phyloP scores from a whole-genome alignment of 768 basidiomycete genomes.

The Amyloporia xantha region DNA sequence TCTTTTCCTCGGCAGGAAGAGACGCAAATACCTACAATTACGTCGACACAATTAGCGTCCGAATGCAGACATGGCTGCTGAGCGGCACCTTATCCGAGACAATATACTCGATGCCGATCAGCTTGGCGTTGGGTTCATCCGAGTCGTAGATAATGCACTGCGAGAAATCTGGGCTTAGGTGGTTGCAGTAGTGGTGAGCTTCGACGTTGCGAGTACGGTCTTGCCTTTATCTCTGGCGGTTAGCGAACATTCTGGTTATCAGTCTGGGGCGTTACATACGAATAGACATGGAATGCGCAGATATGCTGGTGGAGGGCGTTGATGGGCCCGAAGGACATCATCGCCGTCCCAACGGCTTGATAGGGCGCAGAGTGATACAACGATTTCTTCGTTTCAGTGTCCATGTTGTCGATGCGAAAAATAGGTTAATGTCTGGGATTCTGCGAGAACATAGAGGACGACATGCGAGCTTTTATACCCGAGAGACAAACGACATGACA shows the following conservation, averaged over 20 bases:
- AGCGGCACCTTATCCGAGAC: conserved; percentile 31
- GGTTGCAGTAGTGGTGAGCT: conserved; percentile 41
- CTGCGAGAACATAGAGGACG: too few relatives aligned
- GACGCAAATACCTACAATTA: conserved; percentile 32
- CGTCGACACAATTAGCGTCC: neutral
- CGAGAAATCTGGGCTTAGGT: conserved; percentile 31
- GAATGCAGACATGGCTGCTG: neutral
- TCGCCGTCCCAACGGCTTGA: conserved; percentile 19
- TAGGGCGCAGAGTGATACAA: conserved; percentile 22
- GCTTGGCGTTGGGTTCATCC: conserved; percentile 34
- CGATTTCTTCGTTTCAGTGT: too few relatives aligned
- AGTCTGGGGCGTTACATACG: conserved; percentile 17
- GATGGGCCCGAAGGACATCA: conserved; percentile 30
- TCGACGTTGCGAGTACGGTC: conserved; percentile 31
- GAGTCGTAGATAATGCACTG: conserved; percentile 43
- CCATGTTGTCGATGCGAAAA: too few relatives aligned
- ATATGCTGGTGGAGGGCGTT: conserved; percentile 24
- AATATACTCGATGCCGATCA: conserved; percentile 51
- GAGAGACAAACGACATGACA: too few relatives aligned
- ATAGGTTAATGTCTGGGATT: too few relatives aligned
- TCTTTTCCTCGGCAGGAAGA: conserved; percentile 40
- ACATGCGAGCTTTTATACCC: too few relatives aligned
- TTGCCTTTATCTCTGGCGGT: conserved; percentile 22
- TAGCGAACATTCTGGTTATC: neutral
- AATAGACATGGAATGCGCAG: conserved; percentile 29